Evolutionary conservation across 2,329 filamentous ascomycete genomes (phyloP).

Genomic region (Eutypa lata): DNA sequence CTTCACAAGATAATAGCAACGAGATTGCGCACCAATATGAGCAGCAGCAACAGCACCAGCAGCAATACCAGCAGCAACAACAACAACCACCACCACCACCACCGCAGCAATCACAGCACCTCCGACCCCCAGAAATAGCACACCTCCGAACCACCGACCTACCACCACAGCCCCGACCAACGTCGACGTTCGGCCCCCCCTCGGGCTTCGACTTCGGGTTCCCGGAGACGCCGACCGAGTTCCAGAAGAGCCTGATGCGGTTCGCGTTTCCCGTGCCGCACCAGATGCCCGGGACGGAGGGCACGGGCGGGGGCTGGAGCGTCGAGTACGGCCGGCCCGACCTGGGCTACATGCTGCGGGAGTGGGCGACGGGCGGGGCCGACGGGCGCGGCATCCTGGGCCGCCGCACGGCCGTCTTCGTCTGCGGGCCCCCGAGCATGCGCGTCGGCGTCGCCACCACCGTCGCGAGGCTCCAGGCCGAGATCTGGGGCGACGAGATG

Average conservation of each 20-base stretch:
- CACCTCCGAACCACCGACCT: slow-evolving; percentile 51
- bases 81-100: slow-evolving; percentile 5
- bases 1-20: slow-evolving; percentile 3
- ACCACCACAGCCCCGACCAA: slow-evolving; percentile 24
- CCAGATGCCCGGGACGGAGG: slow-evolving; percentile 77
- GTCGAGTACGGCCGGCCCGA: slow-evolving; percentile 91
- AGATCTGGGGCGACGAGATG: slow-evolving; percentile 75
- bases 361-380: slow-evolving; percentile 70
- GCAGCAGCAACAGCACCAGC: neutral
- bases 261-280: slow-evolving; percentile 76
- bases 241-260: slow-evolving; percentile 86
- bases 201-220: slow-evolving; percentile 77
- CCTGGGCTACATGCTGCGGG: slow-evolving; percentile 79
- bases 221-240: slow-evolving; percentile 77
- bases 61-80: neutral
- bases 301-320: slow-evolving; percentile 79
- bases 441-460: slow-evolving; percentile 82
- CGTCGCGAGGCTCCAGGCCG: slow-evolving; percentile 76
- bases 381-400: slow-evolving; percentile 71
- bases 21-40: neutral
- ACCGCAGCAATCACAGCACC: slow-evolving; percentile 8
- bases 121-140: slow-evolving; percentile 52
- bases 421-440: slow-evolving; percentile 87
- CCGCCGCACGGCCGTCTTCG: slow-evolving; percentile 80
- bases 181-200: slow-evolving; percentile 56